Percentiles rank a stretch among this genome's conserved stretches.
These are phyloP conservation scores for Hydrangea macrophylla DNA, from an alignment of 148 eudicot genomes.

Conservation along the genomic window DNA sequence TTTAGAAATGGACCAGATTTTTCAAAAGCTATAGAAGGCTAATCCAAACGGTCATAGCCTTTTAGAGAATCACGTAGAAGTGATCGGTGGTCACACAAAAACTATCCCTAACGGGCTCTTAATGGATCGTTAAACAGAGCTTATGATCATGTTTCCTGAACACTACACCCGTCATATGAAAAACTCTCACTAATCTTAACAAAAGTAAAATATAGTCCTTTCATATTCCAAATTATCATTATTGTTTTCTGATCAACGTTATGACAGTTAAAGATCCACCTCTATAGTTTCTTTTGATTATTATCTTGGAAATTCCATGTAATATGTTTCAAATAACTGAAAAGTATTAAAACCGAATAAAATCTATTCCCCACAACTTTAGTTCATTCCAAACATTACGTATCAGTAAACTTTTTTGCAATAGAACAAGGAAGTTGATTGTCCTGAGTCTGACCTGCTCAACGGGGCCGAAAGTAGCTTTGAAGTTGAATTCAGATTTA, in stretches of 20 bases:
- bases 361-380: not conserved
- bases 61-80: too few relatives aligned
- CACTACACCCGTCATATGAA: not conserved
- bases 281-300: not conserved
- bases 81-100: too few relatives aligned
- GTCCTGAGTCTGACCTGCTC: constrained; percentile 38
- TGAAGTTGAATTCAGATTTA: constrained; percentile 19
- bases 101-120: too few relatives aligned
- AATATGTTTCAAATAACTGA: not conserved
- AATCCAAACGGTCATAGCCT: too few relatives aligned
- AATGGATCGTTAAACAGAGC: too few relatives aligned
- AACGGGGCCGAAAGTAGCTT: constrained; percentile 22
- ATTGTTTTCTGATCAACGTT: not conserved
- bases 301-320: not conserved
- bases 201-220: not conserved
- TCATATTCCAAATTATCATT: not conserved
- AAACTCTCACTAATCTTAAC: constrained; percentile 1
- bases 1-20: too few relatives aligned
- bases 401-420: not conserved
- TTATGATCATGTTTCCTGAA: not conserved
- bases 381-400: not conserved
- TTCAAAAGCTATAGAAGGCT: too few relatives aligned
- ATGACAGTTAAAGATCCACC: not conserved
- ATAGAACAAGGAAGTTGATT: constrained; percentile 1
- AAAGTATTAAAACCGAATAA: not conserved